These are phyloP conservation scores for Teunomyces panamensis DNA, from an alignment of 805 yeast species.

Conservation along the genomic window DNA sequence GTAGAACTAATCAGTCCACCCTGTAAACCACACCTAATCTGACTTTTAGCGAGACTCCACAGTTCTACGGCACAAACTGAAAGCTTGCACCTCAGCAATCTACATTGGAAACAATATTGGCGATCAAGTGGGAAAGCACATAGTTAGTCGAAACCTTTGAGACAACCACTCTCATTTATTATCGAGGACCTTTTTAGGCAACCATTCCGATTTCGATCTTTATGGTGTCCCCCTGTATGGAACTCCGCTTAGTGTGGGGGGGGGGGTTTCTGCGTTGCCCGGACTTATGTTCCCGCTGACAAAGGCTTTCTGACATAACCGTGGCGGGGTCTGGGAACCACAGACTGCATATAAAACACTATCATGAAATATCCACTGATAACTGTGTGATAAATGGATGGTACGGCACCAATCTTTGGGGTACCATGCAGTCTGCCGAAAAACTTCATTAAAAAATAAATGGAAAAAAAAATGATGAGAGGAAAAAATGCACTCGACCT, in stretches of 20 bases:
- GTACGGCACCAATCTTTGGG: constrained; percentile 4
- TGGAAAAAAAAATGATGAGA: not conserved
- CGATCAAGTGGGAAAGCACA: too few species aligned
- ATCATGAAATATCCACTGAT: not conserved
- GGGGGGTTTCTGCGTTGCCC: not conserved
- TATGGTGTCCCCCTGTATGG: too few species aligned
- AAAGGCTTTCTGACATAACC: not conserved
- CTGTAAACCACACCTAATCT: not conserved
- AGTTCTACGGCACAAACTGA: not conserved
- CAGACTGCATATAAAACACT: not conserved
- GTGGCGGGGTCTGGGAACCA: not conserved
- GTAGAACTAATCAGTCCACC: not conserved
- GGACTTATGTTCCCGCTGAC: not conserved
- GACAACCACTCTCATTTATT: too few species aligned
- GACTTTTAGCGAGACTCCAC: not conserved
- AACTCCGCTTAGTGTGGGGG: not conserved
- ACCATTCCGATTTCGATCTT: too few species aligned
- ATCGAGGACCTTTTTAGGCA: too few species aligned
- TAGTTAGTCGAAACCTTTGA: too few species aligned
- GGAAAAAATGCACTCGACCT: not conserved
- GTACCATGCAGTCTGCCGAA: constrained; percentile 3
- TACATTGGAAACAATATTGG: too few species aligned
- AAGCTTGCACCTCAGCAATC: not conserved
- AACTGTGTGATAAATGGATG: constrained; percentile 2
- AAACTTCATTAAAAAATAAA: not conserved